These are phyloP conservation scores for Mortierella claussenii DNA, from an alignment of 192 early-diverging fungal genomes.

Conservation along the genomic window DNA sequence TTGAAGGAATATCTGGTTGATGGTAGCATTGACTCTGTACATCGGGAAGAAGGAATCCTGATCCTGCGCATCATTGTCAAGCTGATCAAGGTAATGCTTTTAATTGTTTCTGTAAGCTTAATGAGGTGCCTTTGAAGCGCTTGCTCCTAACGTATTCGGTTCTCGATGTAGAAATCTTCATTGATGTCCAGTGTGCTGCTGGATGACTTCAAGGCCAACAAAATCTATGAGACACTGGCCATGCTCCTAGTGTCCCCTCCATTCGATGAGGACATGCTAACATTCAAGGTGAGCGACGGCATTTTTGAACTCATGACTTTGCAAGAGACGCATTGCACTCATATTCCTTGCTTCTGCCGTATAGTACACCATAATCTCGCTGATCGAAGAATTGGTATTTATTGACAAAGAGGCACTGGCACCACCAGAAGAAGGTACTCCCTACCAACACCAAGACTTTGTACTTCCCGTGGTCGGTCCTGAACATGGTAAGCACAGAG, in stretches of 20 bases:
- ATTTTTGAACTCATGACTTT: neutral
- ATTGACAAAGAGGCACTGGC: conserved; percentile 56
- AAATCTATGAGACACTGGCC: conserved; percentile 58
- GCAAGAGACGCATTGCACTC: conserved; percentile 1
- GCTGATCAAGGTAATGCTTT: conserved; percentile 47
- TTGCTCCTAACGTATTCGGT: neutral
- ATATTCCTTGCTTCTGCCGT: neutral
- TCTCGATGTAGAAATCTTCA: conserved; percentile 36
- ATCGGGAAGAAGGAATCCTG: conserved; percentile 48
- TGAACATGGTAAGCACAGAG: conserved; percentile 48
- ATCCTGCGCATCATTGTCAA: conserved; percentile 52
- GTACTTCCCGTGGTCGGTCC: conserved; percentile 51
- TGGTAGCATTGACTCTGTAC: conserved; percentile 52
- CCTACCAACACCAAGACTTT: conserved; percentile 69
- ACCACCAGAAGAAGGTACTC: conserved; percentile 55
- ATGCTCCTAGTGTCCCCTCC: conserved; percentile 54
- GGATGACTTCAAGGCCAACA: conserved; percentile 55
- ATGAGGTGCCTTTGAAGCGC: no score
- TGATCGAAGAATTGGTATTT: conserved; percentile 60
- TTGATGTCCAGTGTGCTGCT: conserved; percentile 55
- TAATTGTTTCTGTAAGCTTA: neutral
- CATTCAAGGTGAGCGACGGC: conserved; percentile 51
- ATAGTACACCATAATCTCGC: conserved; percentile 55
- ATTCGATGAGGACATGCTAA: conserved; percentile 53
- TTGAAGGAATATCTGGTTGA: conserved; percentile 47